Percentiles rank a stretch among this genome's conserved stretches.
phyloP scores from a whole-genome alignment of 768 basidiomycete species.

The Atractiella rhizophila region DNA sequence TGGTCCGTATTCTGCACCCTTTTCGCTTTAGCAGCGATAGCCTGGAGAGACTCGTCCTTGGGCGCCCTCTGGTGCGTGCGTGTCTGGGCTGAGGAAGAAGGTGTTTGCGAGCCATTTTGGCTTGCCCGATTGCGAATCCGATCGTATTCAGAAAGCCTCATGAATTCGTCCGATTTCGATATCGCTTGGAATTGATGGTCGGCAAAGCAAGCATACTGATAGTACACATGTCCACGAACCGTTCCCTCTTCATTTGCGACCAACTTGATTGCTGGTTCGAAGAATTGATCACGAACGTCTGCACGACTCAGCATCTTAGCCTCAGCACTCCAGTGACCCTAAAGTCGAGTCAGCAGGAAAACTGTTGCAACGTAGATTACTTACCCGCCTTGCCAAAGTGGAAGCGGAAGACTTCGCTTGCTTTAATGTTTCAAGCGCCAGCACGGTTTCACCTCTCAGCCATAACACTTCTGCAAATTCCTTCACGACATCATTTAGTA shows the following conservation, averaged over 20 bases:
- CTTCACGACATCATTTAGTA: conserved; percentile 31
- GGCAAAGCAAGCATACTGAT: conserved; percentile 66
- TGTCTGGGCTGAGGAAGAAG: too few species aligned
- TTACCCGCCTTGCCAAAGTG: not conserved
- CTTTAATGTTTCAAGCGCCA: conserved; percentile 48
- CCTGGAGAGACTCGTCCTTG: too few species aligned
- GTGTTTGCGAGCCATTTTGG: too few species aligned
- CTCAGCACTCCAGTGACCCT: conserved; percentile 80
- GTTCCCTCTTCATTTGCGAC: conserved; percentile 13
- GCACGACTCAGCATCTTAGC: conserved; percentile 57
- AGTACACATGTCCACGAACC: conserved; percentile 30
- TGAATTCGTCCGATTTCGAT: too few species aligned
- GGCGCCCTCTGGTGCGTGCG: too few species aligned
- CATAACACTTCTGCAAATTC: conserved; percentile 81
- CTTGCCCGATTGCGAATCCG: too few species aligned
- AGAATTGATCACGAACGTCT: conserved; percentile 44
- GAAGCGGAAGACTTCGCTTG: not conserved
- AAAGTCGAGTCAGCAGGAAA: conserved; percentile 27
- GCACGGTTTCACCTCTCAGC: conserved; percentile 56
- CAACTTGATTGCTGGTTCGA: conserved; percentile 34
- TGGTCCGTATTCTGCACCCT: too few species aligned
- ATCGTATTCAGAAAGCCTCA: too few species aligned
- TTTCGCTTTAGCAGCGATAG: too few species aligned
- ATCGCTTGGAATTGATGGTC: conserved; percentile 60
- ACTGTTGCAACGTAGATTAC: not conserved